These are phyloP conservation scores for Vitis rotundifolia DNA, from an alignment of 164 flowering plant genomes.

Conservation along the genomic window DNA sequence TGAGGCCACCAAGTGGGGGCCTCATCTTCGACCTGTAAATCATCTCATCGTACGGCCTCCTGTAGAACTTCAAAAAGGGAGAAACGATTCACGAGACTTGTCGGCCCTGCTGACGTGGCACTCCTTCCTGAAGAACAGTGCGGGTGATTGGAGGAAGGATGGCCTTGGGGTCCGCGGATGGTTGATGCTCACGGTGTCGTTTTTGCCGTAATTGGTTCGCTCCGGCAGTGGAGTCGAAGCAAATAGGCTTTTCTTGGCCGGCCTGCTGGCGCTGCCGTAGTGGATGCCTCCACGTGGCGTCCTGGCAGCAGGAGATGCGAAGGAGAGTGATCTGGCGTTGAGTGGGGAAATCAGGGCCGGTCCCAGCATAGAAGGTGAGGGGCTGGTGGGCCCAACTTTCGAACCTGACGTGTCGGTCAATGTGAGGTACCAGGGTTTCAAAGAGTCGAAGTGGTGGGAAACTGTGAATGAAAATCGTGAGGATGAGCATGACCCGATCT, in stretches of 20 bases:
- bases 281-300: slow-evolving; percentile 47
- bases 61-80: slow-evolving; percentile 65
- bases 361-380: slow-evolving; percentile 41
- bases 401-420: slow-evolving; percentile 59
- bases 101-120: slow-evolving; percentile 47
- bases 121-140: slow-evolving; percentile 65
- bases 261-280: slow-evolving; percentile 17
- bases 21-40: slow-evolving; percentile 90
- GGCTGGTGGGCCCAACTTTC: slow-evolving; percentile 55
- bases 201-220: slow-evolving; percentile 18
- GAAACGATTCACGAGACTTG: slow-evolving; percentile 63
- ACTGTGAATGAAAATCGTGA: slow-evolving; percentile 90
- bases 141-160: slow-evolving; percentile 90
- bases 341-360: slow-evolving; percentile 83
- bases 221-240: slow-evolving; percentile 76
- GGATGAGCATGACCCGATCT: slow-evolving; percentile 79
- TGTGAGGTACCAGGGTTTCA: slow-evolving; percentile 94
- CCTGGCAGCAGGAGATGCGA: slow-evolving; percentile 82
- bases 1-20: slow-evolving; percentile 96
- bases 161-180: slow-evolving; percentile 75
- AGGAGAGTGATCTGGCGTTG: slow-evolving; percentile 86
- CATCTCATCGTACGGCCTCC: slow-evolving; percentile 94
- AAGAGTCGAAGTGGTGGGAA: slow-evolving; percentile 72
- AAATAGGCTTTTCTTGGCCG: slow-evolving; percentile 43
- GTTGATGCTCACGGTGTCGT: slow-evolving; percentile 16